Evolutionary conservation across 1,139 yeast species (phyloP), one percentile per base, ranked within the genome.

Genomic region (Pichia norvegensis): DNA sequence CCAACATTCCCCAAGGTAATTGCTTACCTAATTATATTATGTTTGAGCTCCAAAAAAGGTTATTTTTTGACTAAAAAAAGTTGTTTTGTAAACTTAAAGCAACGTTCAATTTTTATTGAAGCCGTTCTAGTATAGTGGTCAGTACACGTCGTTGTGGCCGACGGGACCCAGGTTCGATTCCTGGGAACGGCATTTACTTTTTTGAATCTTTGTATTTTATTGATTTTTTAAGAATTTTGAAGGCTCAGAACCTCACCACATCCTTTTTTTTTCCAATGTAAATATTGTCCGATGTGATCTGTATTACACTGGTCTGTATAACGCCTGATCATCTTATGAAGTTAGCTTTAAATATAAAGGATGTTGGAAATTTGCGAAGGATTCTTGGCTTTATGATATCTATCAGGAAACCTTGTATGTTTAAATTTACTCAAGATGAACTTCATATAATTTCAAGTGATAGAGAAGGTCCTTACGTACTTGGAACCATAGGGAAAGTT

Each of bases 391-490:
- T 68, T 16, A 56, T 68, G 9, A 50, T 65, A 3, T 51, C 64
- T 1, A 55, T 69, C 8, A 54, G 73, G 21, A 68, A 66, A 48
- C 57, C 63, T 38, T 67, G 71, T 39, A 69, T 68, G 1, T 55
- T 78, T 13, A 61, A 76, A 41, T 79, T 79, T 61, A 69, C 78
- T 1, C 73, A 71, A 4, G 56, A 65, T 1, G 68, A 67, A 46
- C 61, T 79, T 31, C 59, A 64, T 40, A 68, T 78, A n/a, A 73
- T 78, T 14, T 78, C 78, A 60, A 68, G 69, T 4, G 67, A 76
- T 4, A 52, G 70, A 27, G 65, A 67, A 35, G 82, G 78, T 49
- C 85, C 85, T 2, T 82, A 77, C 51, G 74, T 77, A 2, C 79
- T 83, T 82, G 74, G 81, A 54, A 77, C 74, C 51, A 56, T 80